Evolutionary conservation across 2,329 filamentous ascomycete species (phyloP), one percentile per base, ranked within the genome.

Genomic region (Pleomassaria siparia): DNA sequence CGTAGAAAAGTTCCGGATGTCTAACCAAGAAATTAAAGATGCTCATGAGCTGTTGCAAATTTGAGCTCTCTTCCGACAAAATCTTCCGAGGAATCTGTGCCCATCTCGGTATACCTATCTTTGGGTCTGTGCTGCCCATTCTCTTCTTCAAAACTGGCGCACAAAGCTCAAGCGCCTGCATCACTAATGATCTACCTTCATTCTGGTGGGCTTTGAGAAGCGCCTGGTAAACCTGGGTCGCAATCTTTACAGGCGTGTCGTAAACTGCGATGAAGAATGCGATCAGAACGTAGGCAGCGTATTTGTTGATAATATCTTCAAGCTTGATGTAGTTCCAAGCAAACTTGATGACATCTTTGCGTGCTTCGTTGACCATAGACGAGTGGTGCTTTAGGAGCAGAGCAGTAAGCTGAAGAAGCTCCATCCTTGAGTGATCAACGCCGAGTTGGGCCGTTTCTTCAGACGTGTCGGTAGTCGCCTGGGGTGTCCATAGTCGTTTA

Each of bases 301-400:
- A 94, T 71, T 99, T 99, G 77, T 97, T 99, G 76, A 99, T 96
- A 47, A 96, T 89, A 70, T 99, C 94, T 64, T 99, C 95, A n/a
- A 99, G 81, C 53, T 66, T 65, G 62, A 99, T 99, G 66, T 96
- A 97, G 15, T 91, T 96, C 94, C 94, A 99, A 2, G 91, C 91
- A 71, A 97, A 99, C 72, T 96, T 97, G 65, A 99, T 99, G 53
- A 99, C 92, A 55, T 99, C 94, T 72, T 99, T 99, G 29, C 95
- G 85, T 2, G 89, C 86, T 62, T 97, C 94, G 58, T 95, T 88
- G 1, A 99, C 81, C 44, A 91, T 88, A 25, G 83, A 82, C 62
- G 92, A 85, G 63, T 99, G 90, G 63, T 97, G 95, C 67, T 99
- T 99, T 72, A 99, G 87, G 30, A 99, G 78, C 76, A 99, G 85